Evolutionary conservation across 495 filamentous ascomycete genomes (phyloP), one percentile per base, ranked within the genome.

Genomic region (Aspergillus heteromorphus): DNA sequence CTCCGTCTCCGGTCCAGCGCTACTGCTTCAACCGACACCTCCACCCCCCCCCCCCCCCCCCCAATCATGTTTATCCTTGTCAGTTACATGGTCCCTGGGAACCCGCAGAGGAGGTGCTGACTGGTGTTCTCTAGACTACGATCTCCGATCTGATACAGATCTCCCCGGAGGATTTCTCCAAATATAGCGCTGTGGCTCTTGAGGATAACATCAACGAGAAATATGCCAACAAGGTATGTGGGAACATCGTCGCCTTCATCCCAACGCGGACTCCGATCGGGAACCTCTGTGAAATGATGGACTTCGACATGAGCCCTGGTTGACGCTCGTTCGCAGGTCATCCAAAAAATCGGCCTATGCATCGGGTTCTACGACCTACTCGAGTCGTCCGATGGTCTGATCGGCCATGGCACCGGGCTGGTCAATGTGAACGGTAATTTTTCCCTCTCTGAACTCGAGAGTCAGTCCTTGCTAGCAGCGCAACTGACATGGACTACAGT

Each of bases 131-230:
- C 13, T 59, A 83, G 82, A 83, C 81, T 18, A 83, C 89, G 38
- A 83, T 98, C 58, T 83, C 87, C 54, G 93, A 98, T 76, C 79
- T 97, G 58, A 87, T 98, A 50, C 87, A 93, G 73, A 93, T 98
- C 70, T 75, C 78, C 9, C 93, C 93, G 2, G 76, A 89, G 62
- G 87, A 96, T 63, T 93, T 97, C 65, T 74, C 82, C 31, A 92
- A 91, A 62, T 79, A 83, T 45, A 91, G 87, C 61, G 73, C 76
- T 6, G 79, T 86, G 30, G 88, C 89, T 2, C 85, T 98, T 55
- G 89, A 96, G 70, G 91, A 97, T 68, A 89, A 88, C 57, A 91
- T 98, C 73, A 96, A 97, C 61, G 80, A 83, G 52, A 98, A 97
- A 73, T 98, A 96, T 70, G 84, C 92, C 49, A 95, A 98, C 75